Base-by-base conservation (phyloP, 2,329 filamentous ascomycete genomes). In the Chrysoporthe deuterocubensis region DNA sequence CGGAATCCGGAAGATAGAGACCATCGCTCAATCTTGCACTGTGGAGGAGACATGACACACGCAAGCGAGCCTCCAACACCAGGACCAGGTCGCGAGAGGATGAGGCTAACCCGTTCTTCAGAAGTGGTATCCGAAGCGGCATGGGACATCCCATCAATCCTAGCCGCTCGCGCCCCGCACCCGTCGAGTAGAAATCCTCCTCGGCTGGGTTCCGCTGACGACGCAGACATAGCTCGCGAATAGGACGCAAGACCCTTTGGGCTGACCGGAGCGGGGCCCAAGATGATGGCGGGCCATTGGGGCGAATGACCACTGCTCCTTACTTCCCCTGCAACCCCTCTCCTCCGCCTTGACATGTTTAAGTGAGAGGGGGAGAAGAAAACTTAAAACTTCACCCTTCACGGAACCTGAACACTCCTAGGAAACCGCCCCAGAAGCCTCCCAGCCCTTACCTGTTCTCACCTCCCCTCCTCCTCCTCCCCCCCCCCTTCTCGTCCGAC, bases 121-220 rank as follows among this genome's bases (percentile, higher is more conserved):
- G 34, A 57, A 57, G 34, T 57, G 40, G 54, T 6, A 32, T 40
- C 54, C 54, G 54, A 40, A 18, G 16, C 14, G 1, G 37, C 37
- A 40, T 40, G 32, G 4, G n/a, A 5, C 54, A 57, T 52, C 54
- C 34, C 14, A 40, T 46, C 7, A 14, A 46, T 46, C 6, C 18
- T n/a, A 34, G 32, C 34, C 32, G 26, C 14, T 13, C 16, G n/a
- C 11, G 32, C 54, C 50, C 50, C 50, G 26, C 50, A 54, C 32
- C 32, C 50, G 50, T 7, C 26, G 26, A 54, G 26, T 26, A 54
- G 3, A 34, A 13, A 16, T 26, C 48, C 21, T 34, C 50, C 26
- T 54, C 50, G 50, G 50, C 50, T 13, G 32, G 50, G 50, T 54
- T 54, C 50, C 50, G 50, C 50, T 32, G 50, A 21, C 32, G 50